Conservation (phyloP, 345 rosid species). For the Acer yangbiense region DNA sequence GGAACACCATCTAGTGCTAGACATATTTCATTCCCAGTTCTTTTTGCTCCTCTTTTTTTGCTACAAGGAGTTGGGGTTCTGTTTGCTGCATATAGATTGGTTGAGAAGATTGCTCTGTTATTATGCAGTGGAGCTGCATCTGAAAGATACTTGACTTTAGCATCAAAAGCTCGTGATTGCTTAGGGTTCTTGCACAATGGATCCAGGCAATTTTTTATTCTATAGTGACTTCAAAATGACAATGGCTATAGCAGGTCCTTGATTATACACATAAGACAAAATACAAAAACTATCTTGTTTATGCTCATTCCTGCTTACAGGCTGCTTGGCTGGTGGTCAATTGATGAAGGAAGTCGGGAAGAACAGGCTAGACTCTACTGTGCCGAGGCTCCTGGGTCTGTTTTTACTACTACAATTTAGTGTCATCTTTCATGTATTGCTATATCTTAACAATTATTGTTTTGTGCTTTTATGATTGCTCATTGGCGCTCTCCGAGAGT, state of each 20-base stretch:
- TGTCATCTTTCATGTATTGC: slow-evolving; percentile 4
- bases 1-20: slow-evolving; percentile 81
- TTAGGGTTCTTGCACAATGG: slow-evolving; percentile 80
- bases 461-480: background rate
- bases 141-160: slow-evolving; percentile 44
- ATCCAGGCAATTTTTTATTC: slow-evolving; percentile 53
- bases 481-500: background rate
- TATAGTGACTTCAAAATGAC: slow-evolving; percentile 17
- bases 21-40: slow-evolving; percentile 48
- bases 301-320: slow-evolving; percentile 38
- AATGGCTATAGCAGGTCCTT: slow-evolving; percentile 4
- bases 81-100: slow-evolving; percentile 60
- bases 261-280: background rate
- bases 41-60: slow-evolving; percentile 71
- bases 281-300: slow-evolving; percentile 5
- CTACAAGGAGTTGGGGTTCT: slow-evolving; percentile 87
- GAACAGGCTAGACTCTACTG: slow-evolving; percentile 84
- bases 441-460: slow-evolving; percentile 1
- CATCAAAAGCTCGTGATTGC: slow-evolving; percentile 60
- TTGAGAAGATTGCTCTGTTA: slow-evolving; percentile 61
- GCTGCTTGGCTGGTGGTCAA: slow-evolving; percentile 96
- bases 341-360: slow-evolving; percentile 91
- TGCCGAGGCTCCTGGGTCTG: slow-evolving; percentile 65
- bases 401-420: slow-evolving; percentile 14
- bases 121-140: slow-evolving; percentile 43